Conservation (phyloP, 257 asterid genomes). For the Paraleonurus japonicus region DNA sequence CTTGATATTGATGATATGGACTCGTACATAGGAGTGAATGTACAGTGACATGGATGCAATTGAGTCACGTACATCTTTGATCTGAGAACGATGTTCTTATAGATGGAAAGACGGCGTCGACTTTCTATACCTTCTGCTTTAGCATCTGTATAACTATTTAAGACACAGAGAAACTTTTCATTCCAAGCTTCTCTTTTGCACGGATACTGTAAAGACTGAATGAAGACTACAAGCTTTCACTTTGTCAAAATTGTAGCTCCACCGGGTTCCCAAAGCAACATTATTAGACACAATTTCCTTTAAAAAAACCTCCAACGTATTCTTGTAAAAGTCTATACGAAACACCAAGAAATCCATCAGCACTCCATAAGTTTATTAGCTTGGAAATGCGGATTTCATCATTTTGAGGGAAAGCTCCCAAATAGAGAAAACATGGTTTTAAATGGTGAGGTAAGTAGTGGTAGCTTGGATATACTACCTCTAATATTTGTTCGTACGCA, state of each 20-base stretch:
- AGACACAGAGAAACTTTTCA: slow-evolving; percentile 1
- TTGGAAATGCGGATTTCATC: background rate
- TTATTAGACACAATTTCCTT: background rate
- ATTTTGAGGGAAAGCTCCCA: slow-evolving; percentile 23
- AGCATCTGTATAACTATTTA: background rate
- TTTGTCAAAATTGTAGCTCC: background rate
- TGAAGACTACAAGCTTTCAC: background rate
- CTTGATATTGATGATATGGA: no score
- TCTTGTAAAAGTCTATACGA: background rate
- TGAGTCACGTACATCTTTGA: background rate
- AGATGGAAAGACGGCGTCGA: background rate
- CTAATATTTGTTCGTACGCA: background rate
- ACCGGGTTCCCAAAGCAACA: background rate
- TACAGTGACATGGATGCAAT: background rate
- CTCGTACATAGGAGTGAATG: slow-evolving; percentile 1
- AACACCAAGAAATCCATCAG: slow-evolving; percentile 9
- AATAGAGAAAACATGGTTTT: slow-evolving; percentile 20
- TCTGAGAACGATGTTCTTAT: background rate
- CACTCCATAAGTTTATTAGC: slow-evolving; percentile 5
- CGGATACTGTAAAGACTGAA: background rate
- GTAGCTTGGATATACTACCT: slow-evolving; percentile 6
- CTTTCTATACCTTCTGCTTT: background rate
- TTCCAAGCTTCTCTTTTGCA: background rate
- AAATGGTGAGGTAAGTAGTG: background rate
- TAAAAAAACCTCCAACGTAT: background rate